phyloP scores from a whole-genome alignment of 2,329 filamentous ascomycete genomes.

The Penicillium polonicum region DNA sequence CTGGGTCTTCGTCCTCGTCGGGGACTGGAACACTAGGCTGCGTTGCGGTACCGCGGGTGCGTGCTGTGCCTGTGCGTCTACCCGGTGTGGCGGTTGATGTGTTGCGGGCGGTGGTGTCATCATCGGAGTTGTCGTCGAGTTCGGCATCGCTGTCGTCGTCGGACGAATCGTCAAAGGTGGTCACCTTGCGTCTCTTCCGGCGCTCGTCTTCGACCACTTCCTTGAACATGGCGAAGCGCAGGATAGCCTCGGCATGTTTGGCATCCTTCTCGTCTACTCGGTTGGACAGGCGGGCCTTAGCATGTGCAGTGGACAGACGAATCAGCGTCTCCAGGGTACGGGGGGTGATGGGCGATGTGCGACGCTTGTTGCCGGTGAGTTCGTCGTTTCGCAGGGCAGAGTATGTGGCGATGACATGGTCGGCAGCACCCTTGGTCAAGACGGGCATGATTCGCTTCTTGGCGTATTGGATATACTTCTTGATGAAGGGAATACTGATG shows the following conservation, averaged over 20 bases:
- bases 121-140: constrained; percentile 33
- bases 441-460: constrained; percentile 88
- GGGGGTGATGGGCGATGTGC: constrained; percentile 92
- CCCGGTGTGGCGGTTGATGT: constrained; percentile 33
- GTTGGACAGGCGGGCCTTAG: constrained; percentile 84
- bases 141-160: constrained; percentile 48
- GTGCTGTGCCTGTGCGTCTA: constrained; percentile 28
- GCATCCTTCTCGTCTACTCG: constrained; percentile 89
- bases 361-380: constrained; percentile 87
- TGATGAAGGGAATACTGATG: constrained; percentile 94
- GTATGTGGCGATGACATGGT: constrained; percentile 88
- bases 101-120: constrained; percentile 23
- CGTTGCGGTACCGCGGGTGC: constrained; percentile 37
- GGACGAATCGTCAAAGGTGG: constrained; percentile 62
- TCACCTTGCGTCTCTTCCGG: constrained; percentile 78
- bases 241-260: constrained; percentile 78
- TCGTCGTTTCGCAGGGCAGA: constrained; percentile 93
- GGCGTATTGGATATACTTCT: constrained; percentile 99
- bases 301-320: constrained; percentile 92
- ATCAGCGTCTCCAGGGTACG: constrained; percentile 98
- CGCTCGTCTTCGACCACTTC: constrained; percentile 80
- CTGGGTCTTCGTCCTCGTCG: constrained; percentile 47
- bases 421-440: constrained; percentile 84
- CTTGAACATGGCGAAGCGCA: constrained; percentile 95
- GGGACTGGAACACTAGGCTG: constrained; percentile 48